These are phyloP conservation scores for Wakefieldia striispora DNA, from an alignment of 768 basidiomycete genomes.

Conservation along the genomic window DNA sequence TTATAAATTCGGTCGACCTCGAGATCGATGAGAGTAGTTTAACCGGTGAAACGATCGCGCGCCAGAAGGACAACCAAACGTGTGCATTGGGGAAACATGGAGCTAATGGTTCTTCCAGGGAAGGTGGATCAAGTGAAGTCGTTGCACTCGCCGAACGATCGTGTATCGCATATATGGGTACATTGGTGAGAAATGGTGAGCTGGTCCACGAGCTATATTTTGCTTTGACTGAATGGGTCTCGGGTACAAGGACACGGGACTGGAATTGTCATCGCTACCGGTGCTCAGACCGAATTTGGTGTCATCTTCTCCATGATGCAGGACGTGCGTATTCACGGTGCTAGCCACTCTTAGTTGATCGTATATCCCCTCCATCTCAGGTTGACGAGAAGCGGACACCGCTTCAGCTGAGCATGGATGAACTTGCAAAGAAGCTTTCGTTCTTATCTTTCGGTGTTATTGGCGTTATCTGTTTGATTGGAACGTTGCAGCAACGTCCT, in stretches of 20 bases:
- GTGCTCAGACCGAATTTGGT: constrained; percentile 89
- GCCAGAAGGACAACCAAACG: constrained; percentile 60
- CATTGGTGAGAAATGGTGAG: constrained; percentile 84
- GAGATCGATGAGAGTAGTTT: constrained; percentile 96
- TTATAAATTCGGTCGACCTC: constrained; percentile 77
- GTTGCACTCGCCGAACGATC: constrained; percentile 77
- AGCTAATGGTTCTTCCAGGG: constrained; percentile 6
- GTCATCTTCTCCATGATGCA: constrained; percentile 99
- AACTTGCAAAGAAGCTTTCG: constrained; percentile 89
- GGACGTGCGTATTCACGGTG: constrained; percentile 52
- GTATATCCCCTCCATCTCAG: constrained; percentile 20
- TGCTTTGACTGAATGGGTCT: constrained; percentile 1
- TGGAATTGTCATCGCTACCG: constrained; percentile 85
- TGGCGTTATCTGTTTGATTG: constrained; percentile 89
- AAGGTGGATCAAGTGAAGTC: constrained; percentile 38
- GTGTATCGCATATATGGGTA: constrained; percentile 95
- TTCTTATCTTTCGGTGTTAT: constrained; percentile 92
- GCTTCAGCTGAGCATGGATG: constrained; percentile 92
- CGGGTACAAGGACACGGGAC: constrained; percentile 63
- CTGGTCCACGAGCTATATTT: not conserved
- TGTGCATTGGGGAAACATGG: constrained; percentile 45
- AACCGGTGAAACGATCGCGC: constrained; percentile 88
- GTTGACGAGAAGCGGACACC: constrained; percentile 91
- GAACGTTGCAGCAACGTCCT: constrained; percentile 76
- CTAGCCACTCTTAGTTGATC: not conserved